phyloP scores from a whole-genome alignment of 1,284 basidiomycete species.

The Fomitopsis schrenkii region DNA sequence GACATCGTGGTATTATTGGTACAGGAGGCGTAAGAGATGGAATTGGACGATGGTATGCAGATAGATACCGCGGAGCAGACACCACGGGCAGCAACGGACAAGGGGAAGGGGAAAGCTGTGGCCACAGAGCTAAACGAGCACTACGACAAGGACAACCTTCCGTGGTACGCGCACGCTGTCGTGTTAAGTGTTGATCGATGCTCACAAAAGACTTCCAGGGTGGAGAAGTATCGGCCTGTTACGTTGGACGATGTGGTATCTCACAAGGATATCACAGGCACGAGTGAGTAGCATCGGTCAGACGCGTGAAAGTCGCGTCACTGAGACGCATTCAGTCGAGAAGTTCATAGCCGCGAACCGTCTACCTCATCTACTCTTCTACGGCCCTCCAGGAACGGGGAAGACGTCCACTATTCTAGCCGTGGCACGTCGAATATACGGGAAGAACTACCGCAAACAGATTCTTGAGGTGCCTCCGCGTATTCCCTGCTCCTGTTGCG shows the following conservation, averaged over 20 bases:
- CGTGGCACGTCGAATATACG: slow-evolving; percentile 92
- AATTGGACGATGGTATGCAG: slow-evolving; percentile 50
- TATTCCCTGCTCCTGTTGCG: neutral
- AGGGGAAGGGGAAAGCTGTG: slow-evolving; percentile 67
- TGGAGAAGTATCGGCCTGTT: slow-evolving; percentile 92
- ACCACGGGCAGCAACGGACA: slow-evolving; percentile 30
- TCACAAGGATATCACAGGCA: slow-evolving; percentile 89
- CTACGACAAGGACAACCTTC: slow-evolving; percentile 59
- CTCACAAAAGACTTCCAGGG: slow-evolving; percentile 49
- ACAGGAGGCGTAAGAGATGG: slow-evolving; percentile 34
- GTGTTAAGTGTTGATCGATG: neutral
- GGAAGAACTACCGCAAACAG: slow-evolving; percentile 78
- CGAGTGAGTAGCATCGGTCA: slow-evolving; percentile 55
- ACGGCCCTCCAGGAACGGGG: slow-evolving; percentile 96
- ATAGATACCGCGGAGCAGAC: slow-evolving; percentile 47
- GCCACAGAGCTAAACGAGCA: slow-evolving; percentile 30
- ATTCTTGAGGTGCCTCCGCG: slow-evolving; percentile 78
- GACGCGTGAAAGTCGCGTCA: neutral
- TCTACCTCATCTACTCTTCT: slow-evolving; percentile 94
- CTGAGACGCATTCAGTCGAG: slow-evolving; percentile 61
- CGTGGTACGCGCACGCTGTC: slow-evolving; percentile 50
- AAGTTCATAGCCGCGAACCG: slow-evolving; percentile 95
- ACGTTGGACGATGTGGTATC: slow-evolving; percentile 91
- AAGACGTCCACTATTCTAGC: slow-evolving; percentile 99
- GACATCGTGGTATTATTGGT: neutral